Conservation (phyloP, 2,329 filamentous ascomycete genomes). For the Rhinocladiella mackenziei region DNA sequence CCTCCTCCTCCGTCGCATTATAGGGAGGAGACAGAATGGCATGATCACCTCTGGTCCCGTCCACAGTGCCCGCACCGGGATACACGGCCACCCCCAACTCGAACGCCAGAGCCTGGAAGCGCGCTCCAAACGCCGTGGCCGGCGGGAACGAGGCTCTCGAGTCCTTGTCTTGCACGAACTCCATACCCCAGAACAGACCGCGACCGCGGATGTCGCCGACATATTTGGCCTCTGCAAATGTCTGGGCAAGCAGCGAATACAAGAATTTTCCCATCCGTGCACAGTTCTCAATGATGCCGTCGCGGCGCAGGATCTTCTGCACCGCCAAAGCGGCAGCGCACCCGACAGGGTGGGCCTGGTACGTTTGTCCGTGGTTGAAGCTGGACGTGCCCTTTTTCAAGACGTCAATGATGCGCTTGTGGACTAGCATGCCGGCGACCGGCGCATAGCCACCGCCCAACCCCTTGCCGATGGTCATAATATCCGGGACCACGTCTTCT, state of each 20-base stretch:
- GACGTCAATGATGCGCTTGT: conserved; percentile 46
- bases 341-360: conserved; percentile 53
- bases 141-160: conserved; percentile 54
- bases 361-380: conserved; percentile 58
- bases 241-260: conserved; percentile 42
- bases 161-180: conserved; percentile 55
- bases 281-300: conserved; percentile 46
- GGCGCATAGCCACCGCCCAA: conserved; percentile 55
- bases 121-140: conserved; percentile 40
- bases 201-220: conserved; percentile 58
- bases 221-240: conserved; percentile 44
- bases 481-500: conserved; percentile 50
- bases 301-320: conserved; percentile 49
- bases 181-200: conserved; percentile 58
- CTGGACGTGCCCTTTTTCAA: conserved; percentile 47
- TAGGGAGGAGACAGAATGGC: conserved; percentile 53
- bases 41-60: conserved; percentile 52
- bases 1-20: conserved; percentile 46
- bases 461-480: conserved; percentile 58
- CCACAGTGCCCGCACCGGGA: conserved; percentile 48
- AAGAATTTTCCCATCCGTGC: conserved; percentile 34
- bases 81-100: conserved; percentile 47
- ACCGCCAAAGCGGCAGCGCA: conserved; percentile 53
- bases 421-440: conserved; percentile 53
- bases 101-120: conserved; percentile 41